Evolutionary conservation across 2,329 filamentous ascomycete genomes (phyloP).

Genomic region (Verticillium dahliae): DNA sequence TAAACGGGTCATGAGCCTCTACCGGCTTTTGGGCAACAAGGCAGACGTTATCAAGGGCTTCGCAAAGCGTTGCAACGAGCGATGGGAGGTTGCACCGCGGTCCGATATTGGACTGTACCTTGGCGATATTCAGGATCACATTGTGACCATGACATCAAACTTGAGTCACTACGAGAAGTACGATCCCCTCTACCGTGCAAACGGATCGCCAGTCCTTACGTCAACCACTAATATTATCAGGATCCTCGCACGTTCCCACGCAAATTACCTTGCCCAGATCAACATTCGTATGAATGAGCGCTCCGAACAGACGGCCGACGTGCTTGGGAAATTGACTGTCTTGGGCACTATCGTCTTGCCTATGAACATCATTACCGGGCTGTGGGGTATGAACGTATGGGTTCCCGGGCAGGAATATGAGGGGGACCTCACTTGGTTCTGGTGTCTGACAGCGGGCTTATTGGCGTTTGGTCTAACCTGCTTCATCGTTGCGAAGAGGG

Average conservation of each 20-base stretch:
- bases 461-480: conserved; percentile 73
- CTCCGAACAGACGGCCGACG: conserved; percentile 90
- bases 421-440: conserved; percentile 68
- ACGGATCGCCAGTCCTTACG: conserved; percentile 2
- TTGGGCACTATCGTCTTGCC: conserved; percentile 94
- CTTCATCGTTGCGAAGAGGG: conserved; percentile 75
- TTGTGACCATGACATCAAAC: conserved; percentile 97
- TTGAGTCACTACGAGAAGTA: conserved; percentile 94
- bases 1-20: conserved; percentile 96
- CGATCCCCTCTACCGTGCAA: conserved; percentile 21
- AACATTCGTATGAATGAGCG: conserved; percentile 99
- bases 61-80: conserved; percentile 95
- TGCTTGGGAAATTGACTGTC: conserved; percentile 89
- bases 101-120: conserved; percentile 97
- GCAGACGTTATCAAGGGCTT: conserved; percentile 99
- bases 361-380: conserved; percentile 97
- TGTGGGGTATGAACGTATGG: conserved; percentile 98
- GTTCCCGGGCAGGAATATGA: conserved; percentile 88
- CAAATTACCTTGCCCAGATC: conserved; percentile 98
- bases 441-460: conserved; percentile 66
- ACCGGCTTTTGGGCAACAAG: conserved; percentile 89
- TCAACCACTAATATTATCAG: conserved; percentile 33
- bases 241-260: conserved; percentile 83
- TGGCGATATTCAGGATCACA: conserved; percentile 98
- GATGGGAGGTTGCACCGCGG: conserved; percentile 91